Evolutionary conservation across 2,329 filamentous ascomycete genomes (phyloP).

Genomic region (Bipolaris oryzae): DNA sequence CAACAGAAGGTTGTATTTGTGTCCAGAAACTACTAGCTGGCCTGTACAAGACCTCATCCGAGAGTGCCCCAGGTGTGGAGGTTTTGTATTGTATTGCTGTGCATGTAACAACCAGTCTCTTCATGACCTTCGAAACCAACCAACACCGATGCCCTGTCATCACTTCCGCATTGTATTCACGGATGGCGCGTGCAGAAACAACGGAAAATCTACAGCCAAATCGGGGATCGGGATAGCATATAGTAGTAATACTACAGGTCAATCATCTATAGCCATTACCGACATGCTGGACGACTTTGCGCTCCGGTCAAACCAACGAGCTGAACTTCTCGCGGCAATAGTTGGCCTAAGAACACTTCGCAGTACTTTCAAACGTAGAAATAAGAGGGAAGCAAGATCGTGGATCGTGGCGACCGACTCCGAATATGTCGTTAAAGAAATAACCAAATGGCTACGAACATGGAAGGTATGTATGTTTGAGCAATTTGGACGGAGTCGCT

Average conservation of each 20-base stretch:
- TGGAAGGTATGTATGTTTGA: constrained; percentile 10
- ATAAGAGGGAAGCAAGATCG: background rate
- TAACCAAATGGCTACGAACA: constrained; percentile 16
- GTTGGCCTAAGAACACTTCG: constrained; percentile 10
- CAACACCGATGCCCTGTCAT: background rate
- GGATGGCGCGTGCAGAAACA: background rate
- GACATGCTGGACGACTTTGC: constrained; percentile 14
- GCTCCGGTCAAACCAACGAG: constrained; percentile 18
- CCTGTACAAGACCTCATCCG: background rate
- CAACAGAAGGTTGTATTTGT: no score
- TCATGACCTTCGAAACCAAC: background rate
- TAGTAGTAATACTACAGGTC: background rate
- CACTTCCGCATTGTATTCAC: background rate
- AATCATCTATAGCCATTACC: constrained; percentile 9
- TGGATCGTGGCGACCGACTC: constrained; percentile 20
- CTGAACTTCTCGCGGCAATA: constrained; percentile 20
- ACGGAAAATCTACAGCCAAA: background rate
- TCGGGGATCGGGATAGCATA: background rate
- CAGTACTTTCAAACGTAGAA: background rate
- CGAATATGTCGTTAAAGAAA: constrained; percentile 22
- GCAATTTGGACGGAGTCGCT: no score
- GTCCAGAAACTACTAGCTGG: background rate
- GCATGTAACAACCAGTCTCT: background rate
- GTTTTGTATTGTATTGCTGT: background rate
- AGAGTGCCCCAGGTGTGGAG: background rate